Evolutionary conservation across 2,329 filamentous ascomycete species (phyloP).

Genomic region (Alternaria brassicae): DNA sequence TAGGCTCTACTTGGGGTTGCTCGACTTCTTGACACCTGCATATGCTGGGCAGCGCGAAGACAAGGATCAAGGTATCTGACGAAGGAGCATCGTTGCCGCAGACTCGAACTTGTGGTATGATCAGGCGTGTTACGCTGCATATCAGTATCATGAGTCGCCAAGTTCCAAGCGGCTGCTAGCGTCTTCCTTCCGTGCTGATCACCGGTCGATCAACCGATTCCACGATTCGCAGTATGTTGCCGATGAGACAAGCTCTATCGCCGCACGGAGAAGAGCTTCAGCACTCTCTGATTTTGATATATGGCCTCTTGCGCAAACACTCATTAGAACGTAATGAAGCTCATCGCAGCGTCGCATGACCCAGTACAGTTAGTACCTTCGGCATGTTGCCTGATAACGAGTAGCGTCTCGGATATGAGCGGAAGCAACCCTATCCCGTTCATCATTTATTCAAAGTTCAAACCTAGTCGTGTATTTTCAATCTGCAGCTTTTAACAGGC

Average conservation of each 20-base stretch:
- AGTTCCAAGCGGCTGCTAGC: constrained; percentile 8
- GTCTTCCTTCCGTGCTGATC: constrained; percentile 6
- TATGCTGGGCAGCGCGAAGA: not conserved
- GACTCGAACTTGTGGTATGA: not conserved
- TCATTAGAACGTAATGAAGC: not conserved
- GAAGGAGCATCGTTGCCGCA: not conserved
- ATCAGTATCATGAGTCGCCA: constrained; percentile 3
- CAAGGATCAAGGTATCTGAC: not conserved
- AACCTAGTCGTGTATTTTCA: not conserved
- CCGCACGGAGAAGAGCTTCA: not conserved
- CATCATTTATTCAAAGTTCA: not conserved
- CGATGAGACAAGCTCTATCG: not conserved
- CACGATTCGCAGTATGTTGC: not conserved
- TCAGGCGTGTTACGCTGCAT: not conserved
- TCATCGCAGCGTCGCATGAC: not conserved
- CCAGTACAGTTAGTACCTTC: not conserved
- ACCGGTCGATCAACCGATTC: constrained; percentile 1
- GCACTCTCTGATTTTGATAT: not conserved
- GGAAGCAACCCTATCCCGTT: not conserved
- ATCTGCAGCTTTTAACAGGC: not conserved
- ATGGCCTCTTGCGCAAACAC: not conserved
- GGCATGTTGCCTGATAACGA: not conserved
- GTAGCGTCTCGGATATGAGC: not conserved
- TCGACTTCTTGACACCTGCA: constrained; percentile 6
- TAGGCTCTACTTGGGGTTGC: not conserved